phyloP scores from a whole-genome alignment of 192 early-diverging fungal species.

The Backusella australiensis region DNA sequence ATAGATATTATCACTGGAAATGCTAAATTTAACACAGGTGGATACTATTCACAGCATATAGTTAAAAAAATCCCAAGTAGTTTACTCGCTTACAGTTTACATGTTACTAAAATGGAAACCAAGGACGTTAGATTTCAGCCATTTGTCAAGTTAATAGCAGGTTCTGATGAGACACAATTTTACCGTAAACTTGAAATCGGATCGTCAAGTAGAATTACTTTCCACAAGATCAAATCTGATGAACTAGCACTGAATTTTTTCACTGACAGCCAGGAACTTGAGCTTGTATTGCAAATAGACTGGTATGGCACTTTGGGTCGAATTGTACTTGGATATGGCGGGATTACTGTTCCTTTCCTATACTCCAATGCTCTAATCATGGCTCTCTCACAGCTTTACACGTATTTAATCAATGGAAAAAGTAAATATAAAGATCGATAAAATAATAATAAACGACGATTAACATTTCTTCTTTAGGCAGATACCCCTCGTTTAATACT shows the following conservation, averaged over 20 bases:
- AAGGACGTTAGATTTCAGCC: neutral
- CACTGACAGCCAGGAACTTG: slow-evolving; percentile 38
- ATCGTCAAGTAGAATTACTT: slow-evolving; percentile 35
- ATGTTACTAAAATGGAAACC: neutral
- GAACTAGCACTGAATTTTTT: slow-evolving; percentile 43
- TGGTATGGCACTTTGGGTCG: slow-evolving; percentile 67
- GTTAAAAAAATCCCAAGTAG: neutral
- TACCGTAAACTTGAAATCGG: slow-evolving; percentile 25
- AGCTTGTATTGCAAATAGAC: slow-evolving; percentile 51
- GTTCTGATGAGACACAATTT: neutral
- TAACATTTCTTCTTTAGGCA: neutral
- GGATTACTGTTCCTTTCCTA: slow-evolving; percentile 20
- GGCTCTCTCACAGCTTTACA: neutral
- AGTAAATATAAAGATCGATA: neutral
- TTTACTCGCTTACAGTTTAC: neutral
- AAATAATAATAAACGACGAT: no score
- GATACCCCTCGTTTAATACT: neutral
- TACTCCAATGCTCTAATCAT: neutral
- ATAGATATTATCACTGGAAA: neutral
- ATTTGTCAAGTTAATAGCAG: neutral
- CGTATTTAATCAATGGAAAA: slow-evolving; percentile 7
- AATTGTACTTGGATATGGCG: slow-evolving; percentile 65
- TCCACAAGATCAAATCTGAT: slow-evolving; percentile 33
- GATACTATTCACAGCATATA: neutral
- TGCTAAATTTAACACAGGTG: neutral